phyloP scores from a whole-genome alignment of 2,329 filamentous ascomycete species.

The Cercospora beticola region DNA sequence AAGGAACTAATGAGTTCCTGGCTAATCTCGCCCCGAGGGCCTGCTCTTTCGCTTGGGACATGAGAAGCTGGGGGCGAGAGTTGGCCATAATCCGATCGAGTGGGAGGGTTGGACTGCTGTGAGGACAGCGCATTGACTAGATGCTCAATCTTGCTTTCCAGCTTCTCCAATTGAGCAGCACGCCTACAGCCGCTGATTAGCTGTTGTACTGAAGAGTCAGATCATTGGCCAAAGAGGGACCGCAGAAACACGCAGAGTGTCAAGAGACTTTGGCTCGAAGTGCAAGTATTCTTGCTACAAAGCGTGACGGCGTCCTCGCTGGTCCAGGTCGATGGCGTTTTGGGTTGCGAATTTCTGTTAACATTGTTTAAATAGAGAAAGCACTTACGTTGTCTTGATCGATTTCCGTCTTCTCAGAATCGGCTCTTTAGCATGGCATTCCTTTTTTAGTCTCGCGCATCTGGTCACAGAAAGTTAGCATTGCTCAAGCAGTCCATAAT shows the following conservation, averaged over 20 bases:
- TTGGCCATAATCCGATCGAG: conserved; percentile 21
- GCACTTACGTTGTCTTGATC: conserved; percentile 34
- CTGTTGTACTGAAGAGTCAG: background rate
- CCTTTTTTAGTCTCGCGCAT: conserved; percentile 36
- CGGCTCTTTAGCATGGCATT: conserved; percentile 34
- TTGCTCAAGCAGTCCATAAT: background rate
- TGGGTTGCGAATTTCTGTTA: background rate
- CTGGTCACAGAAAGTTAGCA: conserved; percentile 19
- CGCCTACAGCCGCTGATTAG: conserved; percentile 25
- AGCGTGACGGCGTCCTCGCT: background rate
- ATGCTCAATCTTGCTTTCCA: conserved; percentile 38
- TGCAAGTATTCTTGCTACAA: background rate
- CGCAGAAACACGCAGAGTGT: background rate
- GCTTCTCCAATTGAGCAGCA: conserved; percentile 37
- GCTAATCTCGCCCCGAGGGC: background rate
- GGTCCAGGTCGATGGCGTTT: background rate
- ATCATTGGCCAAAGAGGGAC: background rate
- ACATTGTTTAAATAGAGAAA: background rate
- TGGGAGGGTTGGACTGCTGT: conserved; percentile 19
- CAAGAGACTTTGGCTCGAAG: background rate
- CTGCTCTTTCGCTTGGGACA: conserved; percentile 12
- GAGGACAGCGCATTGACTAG: conserved; percentile 35
- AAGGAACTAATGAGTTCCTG: conserved; percentile 11
- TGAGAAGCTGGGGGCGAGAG: conserved; percentile 28
- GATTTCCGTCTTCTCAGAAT: conserved; percentile 30